Evolutionary conservation across 2,329 filamentous ascomycete genomes (phyloP).

Genomic region (Sporothrix curviconia): DNA sequence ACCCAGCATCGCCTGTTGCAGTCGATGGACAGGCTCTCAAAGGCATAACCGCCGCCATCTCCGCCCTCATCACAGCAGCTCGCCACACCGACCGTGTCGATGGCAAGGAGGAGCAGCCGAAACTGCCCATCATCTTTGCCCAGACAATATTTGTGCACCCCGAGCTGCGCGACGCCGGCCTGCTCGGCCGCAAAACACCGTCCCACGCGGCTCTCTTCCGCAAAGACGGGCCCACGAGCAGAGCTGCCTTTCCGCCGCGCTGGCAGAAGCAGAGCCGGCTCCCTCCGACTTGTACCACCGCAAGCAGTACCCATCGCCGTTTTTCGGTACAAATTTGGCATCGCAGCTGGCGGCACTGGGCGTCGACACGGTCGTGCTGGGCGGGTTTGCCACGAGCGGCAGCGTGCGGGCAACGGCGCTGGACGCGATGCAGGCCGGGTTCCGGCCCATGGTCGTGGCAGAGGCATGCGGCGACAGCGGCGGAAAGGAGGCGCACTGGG

Average conservation of each 20-base stretch:
- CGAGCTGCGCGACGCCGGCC: not conserved
- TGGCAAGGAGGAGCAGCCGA: too few species aligned
- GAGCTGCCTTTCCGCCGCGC: not conserved
- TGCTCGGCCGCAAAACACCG: not conserved
- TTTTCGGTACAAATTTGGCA: constrained; percentile 1
- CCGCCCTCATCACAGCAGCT: constrained; percentile 34
- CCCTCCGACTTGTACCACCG: not conserved
- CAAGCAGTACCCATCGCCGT: not conserved
- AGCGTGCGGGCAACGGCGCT: constrained; percentile 32
- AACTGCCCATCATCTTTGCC: not conserved
- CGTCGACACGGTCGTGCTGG: constrained; percentile 16
- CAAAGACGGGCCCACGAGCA: not conserved
- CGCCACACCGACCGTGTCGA: constrained; percentile 24
- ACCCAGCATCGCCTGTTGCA: constrained; percentile 35
- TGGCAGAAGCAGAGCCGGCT: not conserved
- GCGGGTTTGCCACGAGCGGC: constrained; percentile 28
- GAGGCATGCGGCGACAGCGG: not conserved
- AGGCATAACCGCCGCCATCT: constrained; percentile 33
- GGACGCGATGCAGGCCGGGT: constrained; percentile 13
- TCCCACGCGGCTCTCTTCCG: not conserved
- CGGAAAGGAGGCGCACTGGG: not conserved
- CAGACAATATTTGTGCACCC: not conserved
- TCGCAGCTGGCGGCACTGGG: not conserved
- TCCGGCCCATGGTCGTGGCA: not conserved
- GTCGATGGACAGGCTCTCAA: constrained; percentile 22